A percentile compares a stretch with the other conserved stretches of the same genome.
Evolutionary conservation across 805 yeast genomes (phyloP).

Genomic region (Wickerhamiella siamensis): DNA sequence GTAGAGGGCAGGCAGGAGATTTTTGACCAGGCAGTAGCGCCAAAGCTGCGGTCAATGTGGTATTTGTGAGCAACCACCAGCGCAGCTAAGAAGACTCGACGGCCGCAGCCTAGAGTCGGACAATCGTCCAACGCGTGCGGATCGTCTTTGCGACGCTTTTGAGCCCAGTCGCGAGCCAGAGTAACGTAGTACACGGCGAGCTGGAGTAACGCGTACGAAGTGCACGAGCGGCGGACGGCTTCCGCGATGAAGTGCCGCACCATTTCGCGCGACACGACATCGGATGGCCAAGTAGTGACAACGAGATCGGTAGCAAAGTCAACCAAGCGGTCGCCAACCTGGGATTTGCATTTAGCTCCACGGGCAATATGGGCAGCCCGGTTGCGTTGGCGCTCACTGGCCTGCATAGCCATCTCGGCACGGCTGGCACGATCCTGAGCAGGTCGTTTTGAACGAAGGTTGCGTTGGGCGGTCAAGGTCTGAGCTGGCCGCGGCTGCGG

Average conservation of each 20-base stretch:
- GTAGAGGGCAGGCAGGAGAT: slow-evolving; percentile 47
- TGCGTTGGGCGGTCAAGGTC: background rate
- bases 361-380: too few species aligned
- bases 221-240: slow-evolving; percentile 35
- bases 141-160: background rate
- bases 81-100: slow-evolving; percentile 52
- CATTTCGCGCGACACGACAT: slow-evolving; percentile 18
- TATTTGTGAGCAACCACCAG: slow-evolving; percentile 61
- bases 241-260: slow-evolving; percentile 27
- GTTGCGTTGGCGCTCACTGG: background rate
- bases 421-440: background rate
- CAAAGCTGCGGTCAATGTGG: slow-evolving; percentile 56
- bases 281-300: slow-evolving; percentile 12
- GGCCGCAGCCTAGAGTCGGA: slow-evolving; percentile 26
- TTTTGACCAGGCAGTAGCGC: slow-evolving; percentile 58
- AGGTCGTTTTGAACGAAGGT: background rate
- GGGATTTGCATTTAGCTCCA: background rate
- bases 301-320: slow-evolving; percentile 11
- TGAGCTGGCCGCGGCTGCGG: background rate
- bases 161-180: slow-evolving; percentile 17
- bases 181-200: slow-evolving; percentile 52
- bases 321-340: slow-evolving; percentile 7
- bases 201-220: slow-evolving; percentile 48
- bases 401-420: background rate
- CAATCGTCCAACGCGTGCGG: background rate